Conservation (phyloP, 2,329 filamentous ascomycete genomes). For the Xylariaceae sp. region DNA sequence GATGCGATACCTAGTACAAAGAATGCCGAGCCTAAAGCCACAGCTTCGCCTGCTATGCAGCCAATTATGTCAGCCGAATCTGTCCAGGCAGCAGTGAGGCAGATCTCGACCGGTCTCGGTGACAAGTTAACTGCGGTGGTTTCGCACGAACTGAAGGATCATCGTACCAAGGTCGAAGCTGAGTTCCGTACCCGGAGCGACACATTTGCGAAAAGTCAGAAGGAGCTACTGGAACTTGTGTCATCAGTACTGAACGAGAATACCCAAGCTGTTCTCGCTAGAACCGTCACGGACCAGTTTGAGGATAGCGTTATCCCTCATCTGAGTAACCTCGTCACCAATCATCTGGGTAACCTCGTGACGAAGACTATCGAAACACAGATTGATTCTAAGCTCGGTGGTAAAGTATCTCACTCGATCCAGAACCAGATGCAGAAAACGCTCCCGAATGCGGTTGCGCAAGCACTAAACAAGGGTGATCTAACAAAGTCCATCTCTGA, state of each 20-base stretch:
- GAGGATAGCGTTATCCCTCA: conserved; percentile 77
- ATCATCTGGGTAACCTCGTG: conserved; percentile 70
- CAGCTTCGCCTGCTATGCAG: conserved; percentile 32
- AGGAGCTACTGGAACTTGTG: conserved; percentile 63
- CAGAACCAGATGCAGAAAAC: conserved; percentile 75
- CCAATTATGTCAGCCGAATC: conserved; percentile 48
- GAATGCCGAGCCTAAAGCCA: conserved; percentile 39
- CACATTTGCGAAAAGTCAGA: conserved; percentile 60
- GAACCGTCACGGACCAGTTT: conserved; percentile 79
- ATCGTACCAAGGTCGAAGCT: conserved; percentile 69
- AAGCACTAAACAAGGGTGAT: conserved; percentile 76
- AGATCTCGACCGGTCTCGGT: conserved; percentile 60
- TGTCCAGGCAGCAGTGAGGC: conserved; percentile 60
- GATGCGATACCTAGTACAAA: conserved; percentile 43
- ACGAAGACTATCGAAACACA: conserved; percentile 74
- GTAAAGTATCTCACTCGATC: conserved; percentile 69
- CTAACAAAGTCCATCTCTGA: conserved; percentile 77
- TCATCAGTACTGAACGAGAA: conserved; percentile 67
- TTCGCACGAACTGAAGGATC: conserved; percentile 60
- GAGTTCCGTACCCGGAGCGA: conserved; percentile 64
- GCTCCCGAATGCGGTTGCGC: conserved; percentile 71
- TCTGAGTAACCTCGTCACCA: conserved; percentile 71
- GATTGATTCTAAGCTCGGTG: conserved; percentile 71
- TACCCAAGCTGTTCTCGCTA: conserved; percentile 74
- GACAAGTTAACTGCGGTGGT: conserved; percentile 54